Evolutionary conservation across 176 grass and related monocot species (phyloP).

Genomic region (Puccinellia tenuiflora): DNA sequence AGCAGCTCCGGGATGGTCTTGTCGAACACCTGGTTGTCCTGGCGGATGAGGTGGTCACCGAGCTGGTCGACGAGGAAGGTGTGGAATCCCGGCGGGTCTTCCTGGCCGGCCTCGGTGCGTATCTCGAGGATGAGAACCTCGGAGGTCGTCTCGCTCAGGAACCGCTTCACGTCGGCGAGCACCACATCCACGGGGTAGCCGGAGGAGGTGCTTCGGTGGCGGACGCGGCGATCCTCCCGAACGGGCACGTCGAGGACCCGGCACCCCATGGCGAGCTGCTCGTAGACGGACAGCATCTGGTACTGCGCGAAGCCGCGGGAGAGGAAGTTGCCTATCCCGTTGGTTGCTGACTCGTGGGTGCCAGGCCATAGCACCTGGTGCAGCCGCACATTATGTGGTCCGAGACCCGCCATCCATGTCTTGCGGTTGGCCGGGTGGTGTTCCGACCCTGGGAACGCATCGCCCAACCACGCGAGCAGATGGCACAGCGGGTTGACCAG

Average conservation of each 20-base stretch:
- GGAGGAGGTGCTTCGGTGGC: conserved; percentile 57
- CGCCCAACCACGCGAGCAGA: background rate
- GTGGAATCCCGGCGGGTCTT: conserved; percentile 80
- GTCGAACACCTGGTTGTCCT: conserved; percentile 69
- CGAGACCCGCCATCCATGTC: conserved; percentile 63
- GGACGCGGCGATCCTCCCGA: conserved; percentile 50
- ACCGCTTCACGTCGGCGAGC: conserved; percentile 45
- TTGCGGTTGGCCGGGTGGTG: conserved; percentile 48
- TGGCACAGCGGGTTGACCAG: no score
- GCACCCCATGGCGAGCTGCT: conserved; percentile 55
- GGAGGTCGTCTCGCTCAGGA: conserved; percentile 49
- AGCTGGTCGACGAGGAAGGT: conserved; percentile 58
- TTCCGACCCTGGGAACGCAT: conserved; percentile 56
- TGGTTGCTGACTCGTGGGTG: conserved; percentile 78
- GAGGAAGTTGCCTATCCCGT: conserved; percentile 61
- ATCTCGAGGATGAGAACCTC: conserved; percentile 81
- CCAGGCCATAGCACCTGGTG: conserved; percentile 80
- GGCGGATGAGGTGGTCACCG: conserved; percentile 52
- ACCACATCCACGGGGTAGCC: conserved; percentile 68
- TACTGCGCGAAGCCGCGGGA: conserved; percentile 74
- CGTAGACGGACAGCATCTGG: conserved; percentile 66
- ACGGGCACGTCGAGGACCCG: conserved; percentile 80
- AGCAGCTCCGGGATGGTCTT: conserved; percentile 64
- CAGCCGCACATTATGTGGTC: conserved; percentile 31
- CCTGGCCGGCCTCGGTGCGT: conserved; percentile 74